Conservation (phyloP, 2,329 filamentous ascomycete species). For the Aureobasidium vineae region DNA sequence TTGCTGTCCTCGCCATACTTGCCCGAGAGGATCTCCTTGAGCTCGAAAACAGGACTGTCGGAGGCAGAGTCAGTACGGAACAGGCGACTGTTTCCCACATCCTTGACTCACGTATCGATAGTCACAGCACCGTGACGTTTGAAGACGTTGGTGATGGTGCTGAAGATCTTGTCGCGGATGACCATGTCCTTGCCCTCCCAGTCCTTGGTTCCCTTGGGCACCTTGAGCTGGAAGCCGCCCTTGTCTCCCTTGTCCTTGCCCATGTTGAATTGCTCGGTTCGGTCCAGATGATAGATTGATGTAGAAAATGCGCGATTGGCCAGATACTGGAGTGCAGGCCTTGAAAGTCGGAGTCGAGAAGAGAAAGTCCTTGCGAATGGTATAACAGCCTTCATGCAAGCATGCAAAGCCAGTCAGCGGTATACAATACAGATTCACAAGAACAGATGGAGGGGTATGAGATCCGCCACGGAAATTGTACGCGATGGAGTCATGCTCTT, state of each 20-base stretch:
- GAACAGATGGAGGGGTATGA: conserved; percentile 15
- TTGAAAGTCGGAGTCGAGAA: conserved; percentile 4
- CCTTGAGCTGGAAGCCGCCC: conserved; percentile 67
- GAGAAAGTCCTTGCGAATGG: conserved; percentile 19
- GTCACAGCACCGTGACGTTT: conserved; percentile 78
- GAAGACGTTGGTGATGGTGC: conserved; percentile 72
- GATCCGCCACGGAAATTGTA: conserved; percentile 5
- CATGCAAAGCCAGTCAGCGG: conserved; percentile 15
- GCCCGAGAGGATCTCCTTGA: conserved; percentile 79
- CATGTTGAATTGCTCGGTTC: conserved; percentile 40
- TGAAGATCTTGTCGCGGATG: conserved; percentile 77
- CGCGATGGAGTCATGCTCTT: conserved; percentile 8
- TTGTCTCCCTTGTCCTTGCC: conserved; percentile 46
- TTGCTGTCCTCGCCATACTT: conserved; percentile 94
- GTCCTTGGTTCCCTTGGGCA: conserved; percentile 87
- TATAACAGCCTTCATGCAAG: conserved; percentile 25
- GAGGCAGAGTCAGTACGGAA: conserved; percentile 26
- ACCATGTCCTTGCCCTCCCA: conserved; percentile 77
- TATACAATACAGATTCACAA: conserved; percentile 6
- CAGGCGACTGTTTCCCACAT: background rate
- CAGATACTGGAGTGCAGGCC: background rate
- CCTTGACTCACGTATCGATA: conserved; percentile 64
- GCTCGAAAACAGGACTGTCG: conserved; percentile 69
- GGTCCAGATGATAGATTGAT: background rate
- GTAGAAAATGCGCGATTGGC: conserved; percentile 14